A percentile compares a stretch with the other conserved stretches of the same genome.
phyloP scores from a whole-genome alignment of 768 basidiomycete species.

The Mycena rosella region DNA sequence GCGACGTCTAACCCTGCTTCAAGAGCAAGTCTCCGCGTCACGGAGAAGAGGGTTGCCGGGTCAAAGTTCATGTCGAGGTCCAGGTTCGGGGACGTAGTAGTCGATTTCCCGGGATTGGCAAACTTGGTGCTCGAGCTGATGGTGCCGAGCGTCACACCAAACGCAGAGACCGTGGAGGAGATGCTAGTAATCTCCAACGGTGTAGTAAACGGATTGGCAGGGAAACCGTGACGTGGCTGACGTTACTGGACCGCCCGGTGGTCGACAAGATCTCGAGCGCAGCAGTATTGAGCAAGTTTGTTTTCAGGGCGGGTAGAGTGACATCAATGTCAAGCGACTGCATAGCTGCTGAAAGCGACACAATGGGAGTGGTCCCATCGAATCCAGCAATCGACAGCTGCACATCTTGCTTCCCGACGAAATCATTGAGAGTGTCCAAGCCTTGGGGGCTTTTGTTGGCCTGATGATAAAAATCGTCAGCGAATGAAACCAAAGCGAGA shows the following conservation, averaged over 20 bases:
- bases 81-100: conserved; percentile 68
- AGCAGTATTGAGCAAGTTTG: conserved; percentile 67
- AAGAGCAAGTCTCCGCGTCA: conserved; percentile 75
- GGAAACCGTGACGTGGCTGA: conserved; percentile 72
- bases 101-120: conserved; percentile 62
- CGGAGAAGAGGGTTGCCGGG: conserved; percentile 75
- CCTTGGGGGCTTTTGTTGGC: conserved; percentile 73
- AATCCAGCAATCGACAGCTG: conserved; percentile 69
- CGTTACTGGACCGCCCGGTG: conserved; percentile 72
- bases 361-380: conserved; percentile 68
- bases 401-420: conserved; percentile 74
- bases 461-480: conserved; percentile 47
- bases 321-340: conserved; percentile 67
- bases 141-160: conserved; percentile 71
- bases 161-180: conserved; percentile 69
- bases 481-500: neutral
- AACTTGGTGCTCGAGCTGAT: conserved; percentile 69
- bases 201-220: conserved; percentile 78
- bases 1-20: conserved; percentile 70
- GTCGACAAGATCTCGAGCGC: conserved; percentile 72
- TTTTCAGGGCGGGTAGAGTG: conserved; percentile 71
- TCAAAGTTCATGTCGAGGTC: conserved; percentile 77
- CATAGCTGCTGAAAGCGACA: conserved; percentile 72
- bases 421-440: conserved; percentile 73
- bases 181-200: conserved; percentile 69